Conservation (phyloP, 2,329 filamentous ascomycete genomes). For the Ophiognomonia clavigignenti-juglandacearum region DNA sequence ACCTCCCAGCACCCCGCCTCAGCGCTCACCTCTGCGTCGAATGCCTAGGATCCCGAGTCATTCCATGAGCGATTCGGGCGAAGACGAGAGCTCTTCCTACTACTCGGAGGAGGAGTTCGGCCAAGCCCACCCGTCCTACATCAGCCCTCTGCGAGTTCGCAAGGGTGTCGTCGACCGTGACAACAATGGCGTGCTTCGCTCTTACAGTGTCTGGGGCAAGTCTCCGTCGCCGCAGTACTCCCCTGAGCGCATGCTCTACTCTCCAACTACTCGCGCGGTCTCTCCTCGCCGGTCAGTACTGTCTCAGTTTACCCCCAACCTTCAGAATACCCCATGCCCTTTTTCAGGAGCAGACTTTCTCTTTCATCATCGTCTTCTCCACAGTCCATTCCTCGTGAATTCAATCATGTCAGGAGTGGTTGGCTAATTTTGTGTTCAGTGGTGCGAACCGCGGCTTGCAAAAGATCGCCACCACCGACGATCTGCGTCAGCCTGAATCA, state of each 20-base stretch:
- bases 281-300: neutral
- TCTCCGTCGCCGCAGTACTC: constrained; percentile 4
- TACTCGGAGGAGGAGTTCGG: constrained; percentile 27
- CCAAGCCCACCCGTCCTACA: constrained; percentile 13
- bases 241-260: constrained; percentile 1
- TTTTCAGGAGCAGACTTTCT: too few relatives aligned
- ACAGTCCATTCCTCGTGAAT: too few relatives aligned
- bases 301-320: too few relatives aligned
- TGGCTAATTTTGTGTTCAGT: too few relatives aligned
- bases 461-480: constrained; percentile 13
- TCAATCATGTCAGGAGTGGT: too few relatives aligned
- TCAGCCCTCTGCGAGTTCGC: constrained; percentile 25
- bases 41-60: constrained; percentile 6
- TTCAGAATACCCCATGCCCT: too few relatives aligned
- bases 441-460: constrained; percentile 5
- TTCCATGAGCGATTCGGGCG: neutral
- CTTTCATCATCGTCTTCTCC: too few relatives aligned
- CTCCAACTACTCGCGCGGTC: neutral
- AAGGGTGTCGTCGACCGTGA: constrained; percentile 15
- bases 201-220: neutral
- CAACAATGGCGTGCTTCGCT: constrained; percentile 7
- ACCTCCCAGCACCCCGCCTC: constrained; percentile 1
- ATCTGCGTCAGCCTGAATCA: constrained; percentile 15
- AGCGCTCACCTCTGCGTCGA: constrained; percentile 7
- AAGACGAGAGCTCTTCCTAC: constrained; percentile 24